A percentile compares a stretch with the other conserved stretches of the same genome.
Evolutionary conservation across 2,329 filamentous ascomycete genomes (phyloP).

Genomic region (Stemphylium beticola): DNA sequence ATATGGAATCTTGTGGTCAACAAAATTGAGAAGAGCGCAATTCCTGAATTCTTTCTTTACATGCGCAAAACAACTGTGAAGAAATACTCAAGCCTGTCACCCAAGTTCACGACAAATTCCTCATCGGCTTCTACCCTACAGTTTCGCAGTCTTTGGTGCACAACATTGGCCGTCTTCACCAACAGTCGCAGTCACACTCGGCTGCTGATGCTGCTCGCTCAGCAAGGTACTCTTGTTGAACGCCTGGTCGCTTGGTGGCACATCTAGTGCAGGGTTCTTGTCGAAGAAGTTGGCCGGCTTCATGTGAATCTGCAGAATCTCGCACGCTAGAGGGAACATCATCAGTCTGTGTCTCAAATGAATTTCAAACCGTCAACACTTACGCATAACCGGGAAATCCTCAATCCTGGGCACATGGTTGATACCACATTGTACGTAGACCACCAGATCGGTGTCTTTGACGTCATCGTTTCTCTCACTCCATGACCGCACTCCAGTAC

Average conservation of each 20-base stretch:
- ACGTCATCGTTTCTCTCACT: constrained; percentile 61
- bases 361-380: no score
- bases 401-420: constrained; percentile 63
- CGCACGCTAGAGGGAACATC: constrained; percentile 45
- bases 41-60: no score
- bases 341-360: no score
- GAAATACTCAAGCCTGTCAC: background rate
- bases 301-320: constrained; percentile 63
- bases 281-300: constrained; percentile 66
- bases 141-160: constrained; percentile 34
- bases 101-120: background rate
- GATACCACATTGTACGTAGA: constrained; percentile 64
- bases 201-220: constrained; percentile 48
- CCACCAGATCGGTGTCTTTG: constrained; percentile 62
- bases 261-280: constrained; percentile 65
- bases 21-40: no score
- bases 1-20: no score
- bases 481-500: constrained; percentile 56
- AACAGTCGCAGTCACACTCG: constrained; percentile 44
- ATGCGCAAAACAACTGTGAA: no score
- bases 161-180: constrained; percentile 50
- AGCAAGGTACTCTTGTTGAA: constrained; percentile 52
- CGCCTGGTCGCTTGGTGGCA: constrained; percentile 59
- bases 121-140: background rate
- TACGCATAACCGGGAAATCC: constrained; percentile 33